phyloP scores from a whole-genome alignment of 345 rosid species.

The Gossypium anomalum region DNA sequence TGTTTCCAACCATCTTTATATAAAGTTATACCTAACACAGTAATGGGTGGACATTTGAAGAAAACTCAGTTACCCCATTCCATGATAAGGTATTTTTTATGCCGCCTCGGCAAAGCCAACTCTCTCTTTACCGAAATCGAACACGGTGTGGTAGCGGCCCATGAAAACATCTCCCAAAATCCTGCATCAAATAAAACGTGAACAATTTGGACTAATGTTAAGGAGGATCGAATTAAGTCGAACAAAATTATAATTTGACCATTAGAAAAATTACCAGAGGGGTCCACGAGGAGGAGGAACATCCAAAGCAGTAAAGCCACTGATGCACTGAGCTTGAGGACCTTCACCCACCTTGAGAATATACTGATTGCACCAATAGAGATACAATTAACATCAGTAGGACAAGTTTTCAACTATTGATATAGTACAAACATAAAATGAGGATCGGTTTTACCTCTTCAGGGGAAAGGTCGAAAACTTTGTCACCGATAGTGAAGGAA shows the following conservation, averaged over 20 bases:
- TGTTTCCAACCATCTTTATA: not conserved
- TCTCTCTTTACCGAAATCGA: not conserved
- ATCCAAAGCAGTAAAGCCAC: conserved; percentile 78
- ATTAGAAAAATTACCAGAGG: conserved; percentile 24
- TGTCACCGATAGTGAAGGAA: conserved; percentile 76
- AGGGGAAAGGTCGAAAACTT: conserved; percentile 60
- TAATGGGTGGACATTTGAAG: not conserved
- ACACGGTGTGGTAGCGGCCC: not conserved
- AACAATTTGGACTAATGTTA: too few species aligned
- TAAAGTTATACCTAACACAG: not conserved
- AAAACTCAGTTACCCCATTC: not conserved
- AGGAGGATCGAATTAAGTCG: too few species aligned
- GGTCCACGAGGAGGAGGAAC: conserved; percentile 91
- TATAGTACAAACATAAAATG: not conserved
- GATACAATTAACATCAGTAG: not conserved
- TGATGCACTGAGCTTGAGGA: conserved; percentile 70
- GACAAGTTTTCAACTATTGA: not conserved
- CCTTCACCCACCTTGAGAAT: not conserved
- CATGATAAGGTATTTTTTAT: not conserved
- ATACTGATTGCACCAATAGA: conserved; percentile 28
- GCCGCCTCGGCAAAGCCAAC: not conserved
- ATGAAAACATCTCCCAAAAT: not conserved
- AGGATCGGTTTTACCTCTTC: conserved; percentile 48
- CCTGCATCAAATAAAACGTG: not conserved
- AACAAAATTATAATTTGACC: not conserved